Base-by-base conservation (phyloP, 2,329 filamentous ascomycete genomes). In the Coniochaeta hoffmannii region DNA sequence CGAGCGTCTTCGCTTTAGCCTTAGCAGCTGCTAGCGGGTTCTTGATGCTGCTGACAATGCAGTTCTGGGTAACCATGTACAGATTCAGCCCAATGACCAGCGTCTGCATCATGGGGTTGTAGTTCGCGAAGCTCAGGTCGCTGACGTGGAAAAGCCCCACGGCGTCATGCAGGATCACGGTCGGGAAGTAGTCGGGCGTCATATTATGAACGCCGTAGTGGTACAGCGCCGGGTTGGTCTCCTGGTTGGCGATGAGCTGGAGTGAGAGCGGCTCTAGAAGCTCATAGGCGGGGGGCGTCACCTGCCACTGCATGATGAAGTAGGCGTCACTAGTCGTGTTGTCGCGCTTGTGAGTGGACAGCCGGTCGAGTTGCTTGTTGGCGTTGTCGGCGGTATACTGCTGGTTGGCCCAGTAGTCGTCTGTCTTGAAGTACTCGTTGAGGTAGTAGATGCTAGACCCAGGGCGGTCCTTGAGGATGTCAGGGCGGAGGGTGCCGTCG, bases 161-260 rank as follows among this genome's bases (percentile, higher is more conserved):
- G 50, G 50, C 54, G 50, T 62, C 61, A 22, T 54, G 31, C 50
- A 60, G 19, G 26, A 63, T 56, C 32, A 63, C 61, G 41, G 50
- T 63, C 22, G 60, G 59, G 49, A 41, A 62, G 51, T 35, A 41
- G 32, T 61, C 58, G 30, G 62, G 62, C 12, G 55, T 58, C 31
- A 60, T 62, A 24, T 53, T 55, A 32, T 60, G 57, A 28, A 61
- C 60, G 9, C 68, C 66, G 54, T 65, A 64, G 63, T 63, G 68
- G 60, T 71, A 71, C n/a, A 71, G 57, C 4, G 68, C 58, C 4
- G 68, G 69, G 55, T 71, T 70, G 15, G 66, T 67, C 11, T 64
- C 62, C 19, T 67, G 55, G 4, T 69, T n/a, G n/a, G n/a, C n/a
- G n/a, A n/a, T n/a, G n/a, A n/a, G n/a, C n/a, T n/a, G n/a, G n/a